Evolutionary conservation across 805 yeast genomes (phyloP).

Genomic region (Tetrapisispora iriomotensis): DNA sequence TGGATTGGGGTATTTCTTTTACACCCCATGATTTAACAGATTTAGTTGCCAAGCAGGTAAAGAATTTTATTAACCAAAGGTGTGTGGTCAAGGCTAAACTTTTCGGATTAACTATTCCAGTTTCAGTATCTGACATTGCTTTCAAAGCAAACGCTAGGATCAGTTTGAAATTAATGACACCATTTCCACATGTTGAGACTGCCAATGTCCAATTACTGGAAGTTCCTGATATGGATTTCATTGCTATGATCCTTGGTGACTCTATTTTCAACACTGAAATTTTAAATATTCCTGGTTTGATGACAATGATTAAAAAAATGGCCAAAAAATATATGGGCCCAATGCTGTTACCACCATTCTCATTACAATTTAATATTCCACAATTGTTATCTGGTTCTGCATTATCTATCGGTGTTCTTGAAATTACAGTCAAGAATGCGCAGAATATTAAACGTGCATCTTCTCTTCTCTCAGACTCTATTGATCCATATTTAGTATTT

Average conservation of each 20-base stretch:
- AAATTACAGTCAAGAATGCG: slow-evolving; percentile 58
- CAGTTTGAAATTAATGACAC: slow-evolving; percentile 78
- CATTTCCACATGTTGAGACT: slow-evolving; percentile 90
- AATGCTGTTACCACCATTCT: slow-evolving; percentile 77
- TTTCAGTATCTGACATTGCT: slow-evolving; percentile 69
- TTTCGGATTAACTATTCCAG: slow-evolving; percentile 78
- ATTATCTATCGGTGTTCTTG: slow-evolving; percentile 80
- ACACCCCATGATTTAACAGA: slow-evolving; percentile 87
- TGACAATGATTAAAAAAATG: slow-evolving; percentile 74
- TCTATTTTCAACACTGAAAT: slow-evolving; percentile 80
- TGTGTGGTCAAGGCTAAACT: slow-evolving; percentile 65
- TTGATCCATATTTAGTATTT: slow-evolving; percentile 82
- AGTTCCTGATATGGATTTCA: slow-evolving; percentile 83
- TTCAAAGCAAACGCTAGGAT: slow-evolving; percentile 68
- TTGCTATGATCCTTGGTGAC: slow-evolving; percentile 64
- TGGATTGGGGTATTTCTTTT: slow-evolving; percentile 94
- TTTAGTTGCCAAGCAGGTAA: slow-evolving; percentile 73
- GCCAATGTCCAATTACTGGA: slow-evolving; percentile 77
- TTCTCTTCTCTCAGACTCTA: slow-evolving; percentile 56
- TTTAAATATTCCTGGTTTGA: slow-evolving; percentile 78
- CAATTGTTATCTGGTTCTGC: slow-evolving; percentile 82
- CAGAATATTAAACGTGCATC: slow-evolving; percentile 59
- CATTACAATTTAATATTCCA: slow-evolving; percentile 87
- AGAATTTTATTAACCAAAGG: slow-evolving; percentile 74
- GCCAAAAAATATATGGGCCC: slow-evolving; percentile 82